Evolutionary conservation across 1,284 basidiomycete genomes (phyloP).

Genomic region (Fomitopsis palustris): DNA sequence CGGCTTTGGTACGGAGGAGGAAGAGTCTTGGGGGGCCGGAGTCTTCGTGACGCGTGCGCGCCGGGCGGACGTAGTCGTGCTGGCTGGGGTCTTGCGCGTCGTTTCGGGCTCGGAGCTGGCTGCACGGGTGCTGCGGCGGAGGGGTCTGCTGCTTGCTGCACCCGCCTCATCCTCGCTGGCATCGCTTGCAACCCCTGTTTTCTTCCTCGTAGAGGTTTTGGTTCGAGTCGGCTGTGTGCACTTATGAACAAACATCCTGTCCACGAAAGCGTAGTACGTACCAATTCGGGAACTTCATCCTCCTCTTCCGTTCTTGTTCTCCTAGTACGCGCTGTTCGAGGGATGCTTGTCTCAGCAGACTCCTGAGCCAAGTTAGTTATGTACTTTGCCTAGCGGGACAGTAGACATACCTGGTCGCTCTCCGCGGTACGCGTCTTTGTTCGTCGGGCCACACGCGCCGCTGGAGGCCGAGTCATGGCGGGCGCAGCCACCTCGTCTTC

Average conservation of each 20-base stretch:
- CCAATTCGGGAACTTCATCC: background rate
- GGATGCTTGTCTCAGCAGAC: background rate
- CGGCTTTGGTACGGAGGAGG: constrained; percentile 11
- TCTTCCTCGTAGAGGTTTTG: background rate
- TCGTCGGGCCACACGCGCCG: constrained; percentile 11
- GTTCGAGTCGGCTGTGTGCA: background rate
- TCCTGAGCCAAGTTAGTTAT: background rate
- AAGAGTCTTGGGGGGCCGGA: constrained; percentile 13
- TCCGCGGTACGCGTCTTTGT: constrained; percentile 7
- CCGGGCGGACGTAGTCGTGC: constrained; percentile 11
- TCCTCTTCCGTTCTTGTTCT: background rate
- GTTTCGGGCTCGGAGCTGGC: background rate
- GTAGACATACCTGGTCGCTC: constrained; percentile 1
- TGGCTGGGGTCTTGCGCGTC: constrained; percentile 2
- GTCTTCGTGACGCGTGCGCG: constrained; percentile 18
- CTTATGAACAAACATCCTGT: background rate
- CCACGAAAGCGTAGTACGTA: background rate
- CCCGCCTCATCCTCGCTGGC: background rate
- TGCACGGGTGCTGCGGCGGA: background rate
- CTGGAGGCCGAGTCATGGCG: constrained; percentile 7
- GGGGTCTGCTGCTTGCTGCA: background rate
- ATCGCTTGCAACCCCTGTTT: background rate
- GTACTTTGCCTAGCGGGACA: background rate
- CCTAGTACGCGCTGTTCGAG: background rate
- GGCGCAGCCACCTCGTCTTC: constrained; percentile 1